Base-by-base conservation (phyloP, 345 rosid genomes). In the Acer negundo region DNA sequence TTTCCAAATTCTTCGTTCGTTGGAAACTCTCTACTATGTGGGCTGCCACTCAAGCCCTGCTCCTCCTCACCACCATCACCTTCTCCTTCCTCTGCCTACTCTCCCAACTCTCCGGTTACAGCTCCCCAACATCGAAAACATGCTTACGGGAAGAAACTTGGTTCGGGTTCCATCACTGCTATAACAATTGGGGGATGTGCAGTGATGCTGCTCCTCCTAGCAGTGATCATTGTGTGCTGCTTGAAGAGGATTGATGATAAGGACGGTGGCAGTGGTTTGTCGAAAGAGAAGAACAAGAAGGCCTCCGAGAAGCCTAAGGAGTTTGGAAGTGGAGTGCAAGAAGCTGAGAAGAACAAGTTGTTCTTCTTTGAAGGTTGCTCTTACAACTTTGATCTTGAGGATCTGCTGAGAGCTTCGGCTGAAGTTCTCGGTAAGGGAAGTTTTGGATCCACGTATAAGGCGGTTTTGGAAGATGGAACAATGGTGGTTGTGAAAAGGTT, bases 381-480 rank as follows among this genome's bases (percentile, higher is more conserved):
- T 75, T 89, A 82, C 68, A 83, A 73, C 67, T 93, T 93, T 61
- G 93, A 93, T 78, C 90, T 93, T 0, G 98, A 93, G 84, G 98
- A 93, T 82, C 82, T 93, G 63, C 78, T 93, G 85, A 90, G 90
- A 81, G 98, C 98, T 68, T 93, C 98, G 0, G 98, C 98, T 5
- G 98, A 93, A 83, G 97, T 93, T 82, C 93, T 93, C 0, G 98
- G 98, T 9, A 93, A 91, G 81, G 98, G 98, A 44, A 91, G 91
- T 67, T 90, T 84, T 2, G 98, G 98, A 53, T 90, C 97, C 0
- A 87, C 98, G 4, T 93, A 93, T 58, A 93, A 92, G 77, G 97
- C 97, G 4, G 84, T 87, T 15, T 81, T 93, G 72, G 98, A 93
- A 76, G 97, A 93, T 6, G 90, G 89, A 26, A 93, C 97, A 10